A percentile compares a stretch with the other conserved stretches of the same genome.
phyloP scores from a whole-genome alignment of 345 rosid genomes.

The Moricandia moricandioides region DNA sequence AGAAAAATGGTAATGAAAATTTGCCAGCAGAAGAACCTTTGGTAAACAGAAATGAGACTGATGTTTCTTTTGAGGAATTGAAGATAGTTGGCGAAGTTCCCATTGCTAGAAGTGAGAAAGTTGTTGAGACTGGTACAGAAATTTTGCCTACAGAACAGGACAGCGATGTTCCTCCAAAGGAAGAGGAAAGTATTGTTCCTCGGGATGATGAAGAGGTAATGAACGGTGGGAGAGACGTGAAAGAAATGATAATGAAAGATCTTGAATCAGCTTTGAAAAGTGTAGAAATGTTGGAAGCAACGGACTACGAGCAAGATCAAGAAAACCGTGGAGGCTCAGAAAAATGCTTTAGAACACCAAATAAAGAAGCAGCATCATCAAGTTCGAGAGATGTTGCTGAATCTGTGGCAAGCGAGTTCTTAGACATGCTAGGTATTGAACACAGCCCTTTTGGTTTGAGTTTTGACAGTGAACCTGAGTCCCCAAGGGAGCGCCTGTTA shows the following conservation, averaged over 20 bases:
- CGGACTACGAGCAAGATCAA: constrained; percentile 53
- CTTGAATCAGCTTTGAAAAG: constrained; percentile 66
- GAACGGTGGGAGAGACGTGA: constrained; percentile 44
- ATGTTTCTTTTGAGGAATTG: constrained; percentile 26
- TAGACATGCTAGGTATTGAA: constrained; percentile 78
- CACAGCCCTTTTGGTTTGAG: constrained; percentile 67
- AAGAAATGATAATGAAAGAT: constrained; percentile 68
- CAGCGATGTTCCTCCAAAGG: constrained; percentile 31
- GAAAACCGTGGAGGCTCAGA: constrained; percentile 40
- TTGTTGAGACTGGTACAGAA: constrained; percentile 36
- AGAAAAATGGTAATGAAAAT: constrained; percentile 33
- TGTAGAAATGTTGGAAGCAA: constrained; percentile 60
- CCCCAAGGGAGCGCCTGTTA: constrained; percentile 84
- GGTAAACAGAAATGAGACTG: constrained; percentile 6
- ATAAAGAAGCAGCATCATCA: constrained; percentile 42
- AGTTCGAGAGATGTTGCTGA: constrained; percentile 57
- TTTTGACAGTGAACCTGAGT: constrained; percentile 85
- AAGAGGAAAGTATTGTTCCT: constrained; percentile 24
- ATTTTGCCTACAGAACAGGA: constrained; percentile 38
- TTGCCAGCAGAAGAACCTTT: constrained; percentile 44
- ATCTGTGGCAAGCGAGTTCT: constrained; percentile 72
- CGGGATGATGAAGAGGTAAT: constrained; percentile 31
- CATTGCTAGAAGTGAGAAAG: constrained; percentile 33
- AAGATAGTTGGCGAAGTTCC: constrained; percentile 27
- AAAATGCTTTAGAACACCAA: constrained; percentile 33